phyloP scores from a whole-genome alignment of 495 filamentous ascomycete species.

The Achaetomiella virescens region DNA sequence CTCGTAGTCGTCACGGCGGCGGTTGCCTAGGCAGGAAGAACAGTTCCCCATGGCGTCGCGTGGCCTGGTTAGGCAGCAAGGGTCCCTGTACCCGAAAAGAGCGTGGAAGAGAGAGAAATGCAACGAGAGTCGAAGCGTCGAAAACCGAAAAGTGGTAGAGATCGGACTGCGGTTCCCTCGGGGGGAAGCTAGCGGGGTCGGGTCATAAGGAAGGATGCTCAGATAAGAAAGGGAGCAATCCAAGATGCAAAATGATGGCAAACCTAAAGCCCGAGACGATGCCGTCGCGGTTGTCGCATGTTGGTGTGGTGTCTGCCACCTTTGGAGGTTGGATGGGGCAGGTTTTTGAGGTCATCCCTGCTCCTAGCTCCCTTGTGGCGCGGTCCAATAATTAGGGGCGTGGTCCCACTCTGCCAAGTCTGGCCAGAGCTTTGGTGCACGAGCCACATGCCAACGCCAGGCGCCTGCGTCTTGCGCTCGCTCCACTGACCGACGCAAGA shows the following conservation, averaged over 20 bases:
- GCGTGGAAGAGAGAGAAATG: neutral
- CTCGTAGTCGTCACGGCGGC: constrained; percentile 36
- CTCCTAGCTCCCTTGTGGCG: neutral
- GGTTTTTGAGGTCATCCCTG: constrained; percentile 2
- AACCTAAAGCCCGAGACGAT: neutral
- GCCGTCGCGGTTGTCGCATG: neutral
- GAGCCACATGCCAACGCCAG: constrained; percentile 1
- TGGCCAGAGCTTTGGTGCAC: neutral
- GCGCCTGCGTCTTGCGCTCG: no score
- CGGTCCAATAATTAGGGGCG: neutral
- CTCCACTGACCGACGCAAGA: no score
- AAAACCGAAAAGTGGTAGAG: neutral
- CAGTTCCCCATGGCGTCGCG: constrained; percentile 39
- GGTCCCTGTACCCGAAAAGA: constrained; percentile 4
- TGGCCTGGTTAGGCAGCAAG: neutral
- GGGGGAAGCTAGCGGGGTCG: constrained; percentile 22
- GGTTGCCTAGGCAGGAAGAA: constrained; percentile 40
- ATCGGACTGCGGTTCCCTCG: constrained; percentile 8
- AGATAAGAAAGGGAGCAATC: neutral
- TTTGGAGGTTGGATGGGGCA: neutral
- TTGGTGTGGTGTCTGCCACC: neutral
- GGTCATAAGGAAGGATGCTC: constrained; percentile 29
- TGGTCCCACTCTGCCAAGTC: neutral
- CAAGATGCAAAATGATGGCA: neutral
- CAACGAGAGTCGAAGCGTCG: no score